Conservation (phyloP, 371 early-diverging fungal species). For the Haplosporangium sp. region DNA sequence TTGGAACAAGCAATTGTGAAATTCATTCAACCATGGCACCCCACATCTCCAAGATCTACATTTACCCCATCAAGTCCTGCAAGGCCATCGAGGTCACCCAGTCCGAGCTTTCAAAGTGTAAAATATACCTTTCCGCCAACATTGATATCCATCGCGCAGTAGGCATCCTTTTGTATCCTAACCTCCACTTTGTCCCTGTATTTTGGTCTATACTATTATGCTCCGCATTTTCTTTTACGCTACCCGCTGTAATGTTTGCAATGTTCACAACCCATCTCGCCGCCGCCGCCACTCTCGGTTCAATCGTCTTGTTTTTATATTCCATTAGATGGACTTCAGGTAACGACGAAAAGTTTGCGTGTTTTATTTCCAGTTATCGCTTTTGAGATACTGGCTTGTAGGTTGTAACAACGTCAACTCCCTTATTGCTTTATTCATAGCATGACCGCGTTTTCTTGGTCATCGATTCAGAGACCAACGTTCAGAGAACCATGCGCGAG, state of each 20-base stretch:
- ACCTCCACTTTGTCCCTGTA: too few relatives aligned
- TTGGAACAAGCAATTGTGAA: not conserved
- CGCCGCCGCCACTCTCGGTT: not conserved
- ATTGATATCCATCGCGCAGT: too few relatives aligned
- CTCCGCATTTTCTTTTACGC: not conserved
- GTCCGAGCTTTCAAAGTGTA: slow-evolving; percentile 46
- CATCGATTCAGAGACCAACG: slow-evolving; percentile 37
- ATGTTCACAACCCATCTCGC: too few relatives aligned
- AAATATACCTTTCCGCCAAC: not conserved
- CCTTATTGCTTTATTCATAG: not conserved
- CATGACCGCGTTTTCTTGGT: slow-evolving; percentile 44
- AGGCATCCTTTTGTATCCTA: not conserved
- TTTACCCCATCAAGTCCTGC: slow-evolving; percentile 55
- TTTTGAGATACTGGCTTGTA: not conserved
- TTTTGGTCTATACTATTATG: not conserved
- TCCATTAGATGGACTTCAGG: slow-evolving; percentile 13
- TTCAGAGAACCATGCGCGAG: slow-evolving; percentile 48
- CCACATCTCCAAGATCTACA: slow-evolving; percentile 39
- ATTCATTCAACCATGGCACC: slow-evolving; percentile 34
- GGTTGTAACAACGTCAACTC: not conserved
- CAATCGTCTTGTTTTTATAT: not conserved
- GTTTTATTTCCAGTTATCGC: not conserved
- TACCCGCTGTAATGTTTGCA: too few relatives aligned
- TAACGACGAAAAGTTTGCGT: not conserved
- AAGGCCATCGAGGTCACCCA: slow-evolving; percentile 39